Evolutionary conservation across 306 rosid species (phyloP).

Genomic region (Malus orientalis): DNA sequence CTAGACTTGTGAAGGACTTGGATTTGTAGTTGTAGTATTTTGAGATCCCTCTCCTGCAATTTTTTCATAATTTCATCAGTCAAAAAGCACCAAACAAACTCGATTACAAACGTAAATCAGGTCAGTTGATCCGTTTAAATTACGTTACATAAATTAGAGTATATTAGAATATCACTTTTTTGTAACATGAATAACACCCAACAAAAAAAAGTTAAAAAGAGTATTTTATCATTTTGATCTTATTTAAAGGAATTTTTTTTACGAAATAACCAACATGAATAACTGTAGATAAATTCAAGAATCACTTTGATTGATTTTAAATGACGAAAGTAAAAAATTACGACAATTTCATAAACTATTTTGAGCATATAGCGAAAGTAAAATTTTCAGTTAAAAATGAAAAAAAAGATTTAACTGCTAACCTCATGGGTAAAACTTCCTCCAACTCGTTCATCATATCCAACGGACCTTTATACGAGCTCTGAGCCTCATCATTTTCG

Average conservation of each 20-base stretch:
- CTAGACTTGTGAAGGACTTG: constrained; percentile 64
- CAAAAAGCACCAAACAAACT: neutral
- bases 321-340: too few species aligned
- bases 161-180: too few species aligned
- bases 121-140: neutral
- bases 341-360: too few species aligned
- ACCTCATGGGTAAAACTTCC: constrained; percentile 81
- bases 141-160: too few species aligned
- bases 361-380: too few species aligned
- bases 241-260: too few species aligned
- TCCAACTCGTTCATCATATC: constrained; percentile 70
- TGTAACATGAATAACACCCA: too few species aligned
- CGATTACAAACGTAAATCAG: neutral
- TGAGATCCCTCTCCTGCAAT: constrained; percentile 80
- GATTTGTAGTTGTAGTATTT: constrained; percentile 71
- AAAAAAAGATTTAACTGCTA: neutral
- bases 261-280: too few species aligned
- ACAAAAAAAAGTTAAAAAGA: too few species aligned
- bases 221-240: too few species aligned
- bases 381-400: neutral
- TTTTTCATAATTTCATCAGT: constrained; percentile 1
- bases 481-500: constrained; percentile 63
- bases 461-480: constrained; percentile 52
- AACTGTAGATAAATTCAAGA: rapidly evolving
- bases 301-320: too few species aligned